A percentile compares a stretch with the other conserved stretches of the same genome.
Evolutionary conservation across 495 filamentous ascomycete genomes (phyloP).

Genomic region (Poronia punctata): DNA sequence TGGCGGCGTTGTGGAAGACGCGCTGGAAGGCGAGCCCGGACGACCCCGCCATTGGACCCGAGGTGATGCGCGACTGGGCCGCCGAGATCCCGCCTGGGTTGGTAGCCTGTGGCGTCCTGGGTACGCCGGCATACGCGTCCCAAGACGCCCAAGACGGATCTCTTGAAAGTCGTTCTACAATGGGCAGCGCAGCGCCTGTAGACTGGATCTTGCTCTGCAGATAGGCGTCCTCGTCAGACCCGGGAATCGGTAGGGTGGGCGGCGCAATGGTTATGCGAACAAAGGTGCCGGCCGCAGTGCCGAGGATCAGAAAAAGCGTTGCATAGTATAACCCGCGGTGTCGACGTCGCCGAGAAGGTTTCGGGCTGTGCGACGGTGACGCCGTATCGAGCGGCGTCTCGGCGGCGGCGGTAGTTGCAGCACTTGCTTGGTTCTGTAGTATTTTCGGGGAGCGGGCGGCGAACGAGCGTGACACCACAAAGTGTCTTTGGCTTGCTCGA

Average conservation of each 20-base stretch:
- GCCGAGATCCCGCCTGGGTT: neutral
- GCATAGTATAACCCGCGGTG: conserved; percentile 18
- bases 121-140: conserved; percentile 49
- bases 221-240: conserved; percentile 27
- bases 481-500: conserved; percentile 7
- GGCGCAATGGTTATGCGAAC: conserved; percentile 31
- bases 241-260: conserved; percentile 23
- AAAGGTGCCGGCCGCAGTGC: conserved; percentile 25
- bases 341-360: conserved; percentile 2
- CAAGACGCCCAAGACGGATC: conserved; percentile 48
- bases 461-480: conserved; percentile 9
- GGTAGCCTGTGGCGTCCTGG: conserved; percentile 13
- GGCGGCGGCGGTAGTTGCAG: neutral
- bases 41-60: conserved; percentile 36
- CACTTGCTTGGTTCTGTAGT: neutral
- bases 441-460: conserved; percentile 8
- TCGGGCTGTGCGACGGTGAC: neutral
- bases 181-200: conserved; percentile 36
- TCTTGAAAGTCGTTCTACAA: conserved; percentile 46
- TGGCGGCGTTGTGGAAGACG: conserved; percentile 33
- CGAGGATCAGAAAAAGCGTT: conserved; percentile 32
- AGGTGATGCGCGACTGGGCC: conserved; percentile 31
- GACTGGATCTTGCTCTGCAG: conserved; percentile 19
- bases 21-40: conserved; percentile 44
- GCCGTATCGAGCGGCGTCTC: neutral